Base-by-base conservation (phyloP, 2,329 filamentous ascomycete species). In the Sclerotinia sclerotiorum region DNA sequence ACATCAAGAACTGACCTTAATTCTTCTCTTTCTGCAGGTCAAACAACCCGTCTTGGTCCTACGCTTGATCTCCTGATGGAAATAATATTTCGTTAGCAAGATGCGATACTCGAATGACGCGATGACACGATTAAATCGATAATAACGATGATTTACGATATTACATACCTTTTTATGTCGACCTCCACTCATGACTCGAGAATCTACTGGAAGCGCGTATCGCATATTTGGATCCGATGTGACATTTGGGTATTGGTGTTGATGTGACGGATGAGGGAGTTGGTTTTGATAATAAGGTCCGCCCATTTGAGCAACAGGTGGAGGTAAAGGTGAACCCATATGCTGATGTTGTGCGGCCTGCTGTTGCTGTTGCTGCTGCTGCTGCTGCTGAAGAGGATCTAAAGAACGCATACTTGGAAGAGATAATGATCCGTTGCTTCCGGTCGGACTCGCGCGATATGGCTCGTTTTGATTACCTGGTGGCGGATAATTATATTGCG, bases 31-130 rank as follows among this genome's bases (percentile, higher is more conserved):
- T 75, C 85, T 81, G 79, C 85, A 88, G 29, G 85, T 88, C 74
- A 88, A 77, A 79, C 89, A 92, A n/a, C 88, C 88, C 1, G 88
- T 91, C 80, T 91, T 91, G 68, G 90, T 92, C 77, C 90, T 84
- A 73, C 89, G 84, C 81, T 92, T 92, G 78, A 92, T 90, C 80
- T 92, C 89, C 80, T 90, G 70, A 51, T 48, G 46, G 61, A 72
- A 62, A 52, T 39, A 66, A 68, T 60, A 62, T 65, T 65, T 56
- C 66, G 73, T 77, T 69, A 77, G 76, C 72, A 71, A 46, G 19
- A 58, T 70, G 65, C 72, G 67, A 70, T 69, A 29, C 46, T 49
- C 39, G 42, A 54, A 60, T 54, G 61, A 58, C 51, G 58, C 52
- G 54, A 65, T 57, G 58, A 65, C 55, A 67, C 67, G 46, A 42